Evolutionary conservation across 352 stramenopile species (phyloP).

Genomic region (Blastocystis sp.): DNA sequence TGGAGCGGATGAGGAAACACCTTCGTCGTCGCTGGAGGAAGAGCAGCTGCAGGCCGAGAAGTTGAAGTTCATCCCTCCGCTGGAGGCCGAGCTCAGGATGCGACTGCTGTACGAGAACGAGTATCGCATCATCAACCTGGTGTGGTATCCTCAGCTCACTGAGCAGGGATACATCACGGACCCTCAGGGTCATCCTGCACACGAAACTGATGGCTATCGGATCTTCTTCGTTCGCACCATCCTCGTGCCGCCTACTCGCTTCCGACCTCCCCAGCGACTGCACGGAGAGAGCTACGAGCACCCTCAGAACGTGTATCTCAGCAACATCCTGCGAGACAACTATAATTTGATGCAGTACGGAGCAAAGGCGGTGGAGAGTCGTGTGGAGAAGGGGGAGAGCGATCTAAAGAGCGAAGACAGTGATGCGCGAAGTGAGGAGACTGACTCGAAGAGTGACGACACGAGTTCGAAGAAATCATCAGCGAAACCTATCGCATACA

Average conservation of each 20-base stretch:
- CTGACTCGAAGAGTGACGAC: neutral
- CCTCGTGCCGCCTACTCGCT: conserved; percentile 88
- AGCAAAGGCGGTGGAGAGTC: conserved; percentile 65
- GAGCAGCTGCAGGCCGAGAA: neutral
- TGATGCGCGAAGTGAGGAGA: neutral
- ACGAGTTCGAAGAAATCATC: neutral
- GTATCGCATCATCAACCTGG: conserved; percentile 79
- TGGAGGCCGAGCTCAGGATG: conserved; percentile 88
- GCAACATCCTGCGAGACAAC: conserved; percentile 84
- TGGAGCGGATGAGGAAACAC: conserved; percentile 61
- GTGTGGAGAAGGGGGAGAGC: conserved; percentile 55
- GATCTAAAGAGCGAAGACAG: conserved; percentile 63
- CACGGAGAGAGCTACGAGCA: conserved; percentile 91
- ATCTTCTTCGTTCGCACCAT: conserved; percentile 75
- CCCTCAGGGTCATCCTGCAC: conserved; percentile 43
- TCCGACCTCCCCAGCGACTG: conserved; percentile 91
- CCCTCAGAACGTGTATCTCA: conserved; percentile 87
- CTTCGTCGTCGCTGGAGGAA: conserved; percentile 10
- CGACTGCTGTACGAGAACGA: conserved; percentile 87
- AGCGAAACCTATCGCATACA: conserved; percentile 68
- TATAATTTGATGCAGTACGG: conserved; percentile 77
- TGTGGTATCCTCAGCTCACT: conserved; percentile 71
- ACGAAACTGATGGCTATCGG: conserved; percentile 43
- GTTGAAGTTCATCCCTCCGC: conserved; percentile 85
- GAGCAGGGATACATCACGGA: conserved; percentile 64